Evolutionary conservation across 83 land plant genomes (phyloP).

Genomic region (Larix sibirica): DNA sequence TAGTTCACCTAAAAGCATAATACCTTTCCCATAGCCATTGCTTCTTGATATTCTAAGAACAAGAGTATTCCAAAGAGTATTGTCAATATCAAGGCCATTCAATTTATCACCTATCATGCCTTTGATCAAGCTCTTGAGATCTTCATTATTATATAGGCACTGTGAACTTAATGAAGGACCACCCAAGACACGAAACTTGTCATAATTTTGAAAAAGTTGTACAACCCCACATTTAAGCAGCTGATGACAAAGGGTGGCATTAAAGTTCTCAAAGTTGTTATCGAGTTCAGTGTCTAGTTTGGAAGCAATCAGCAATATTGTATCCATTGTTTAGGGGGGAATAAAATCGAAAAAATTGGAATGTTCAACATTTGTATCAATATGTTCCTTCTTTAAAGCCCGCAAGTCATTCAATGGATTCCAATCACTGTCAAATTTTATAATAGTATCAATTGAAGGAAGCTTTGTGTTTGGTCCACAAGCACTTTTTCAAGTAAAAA

Average conservation of each 20-base stretch:
- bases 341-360: slow-evolving; percentile 58
- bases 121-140: neutral
- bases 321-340: slow-evolving; percentile 59
- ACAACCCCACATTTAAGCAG: slow-evolving; percentile 71
- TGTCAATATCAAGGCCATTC: neutral
- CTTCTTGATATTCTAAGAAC: neutral
- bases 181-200: slow-evolving; percentile 25
- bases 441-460: slow-evolving; percentile 56
- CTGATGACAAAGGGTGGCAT: slow-evolving; percentile 28
- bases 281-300: slow-evolving; percentile 36
- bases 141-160: neutral
- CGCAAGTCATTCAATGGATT: slow-evolving; percentile 70
- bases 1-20: neutral
- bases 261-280: slow-evolving; percentile 34
- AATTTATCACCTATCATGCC: neutral
- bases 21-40: slow-evolving; percentile 7
- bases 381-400: slow-evolving; percentile 46
- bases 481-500: slow-evolving; percentile 70
- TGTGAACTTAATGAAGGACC: neutral
- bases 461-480: slow-evolving; percentile 61
- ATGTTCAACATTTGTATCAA: slow-evolving; percentile 37
- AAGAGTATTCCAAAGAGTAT: slow-evolving; percentile 11
- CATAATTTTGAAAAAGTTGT: slow-evolving; percentile 32
- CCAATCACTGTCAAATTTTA: slow-evolving; percentile 86
- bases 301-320: slow-evolving; percentile 46